Conservation (phyloP, 2,329 filamentous ascomycete species). For the Cercospora canescens region DNA sequence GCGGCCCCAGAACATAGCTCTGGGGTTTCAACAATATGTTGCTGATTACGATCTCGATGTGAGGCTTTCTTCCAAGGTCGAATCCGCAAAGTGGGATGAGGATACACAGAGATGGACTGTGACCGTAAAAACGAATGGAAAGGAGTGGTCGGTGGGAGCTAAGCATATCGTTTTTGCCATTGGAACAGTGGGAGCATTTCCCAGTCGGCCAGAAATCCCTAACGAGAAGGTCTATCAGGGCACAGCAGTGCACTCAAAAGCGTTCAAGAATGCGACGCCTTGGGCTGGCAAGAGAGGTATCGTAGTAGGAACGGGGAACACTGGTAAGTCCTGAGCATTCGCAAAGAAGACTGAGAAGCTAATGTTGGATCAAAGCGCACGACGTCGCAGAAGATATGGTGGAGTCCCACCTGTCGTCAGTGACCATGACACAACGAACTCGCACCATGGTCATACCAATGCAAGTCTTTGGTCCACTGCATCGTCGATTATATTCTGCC, state of each 20-base stretch:
- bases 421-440: slow-evolving; percentile 47
- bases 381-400: slow-evolving; percentile 50
- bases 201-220: neutral
- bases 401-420: slow-evolving; percentile 39
- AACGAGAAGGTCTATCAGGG: neutral
- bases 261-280: neutral
- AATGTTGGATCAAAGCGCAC: slow-evolving; percentile 30
- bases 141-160: neutral
- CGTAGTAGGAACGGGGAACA: slow-evolving; percentile 51
- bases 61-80: neutral
- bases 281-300: slow-evolving; percentile 31
- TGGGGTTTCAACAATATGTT: neutral
- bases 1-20: neutral
- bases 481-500: neutral
- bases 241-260: neutral
- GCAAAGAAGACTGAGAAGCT: neutral
- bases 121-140: neutral
- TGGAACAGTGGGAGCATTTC: neutral
- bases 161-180: neutral
- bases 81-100: neutral
- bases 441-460: slow-evolving; percentile 36
- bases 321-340: slow-evolving; percentile 23
- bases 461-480: neutral
- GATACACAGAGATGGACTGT: neutral
- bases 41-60: neutral